These are phyloP conservation scores for Tricholoma terreum DNA, from an alignment of 768 basidiomycete genomes.

Conservation along the genomic window DNA sequence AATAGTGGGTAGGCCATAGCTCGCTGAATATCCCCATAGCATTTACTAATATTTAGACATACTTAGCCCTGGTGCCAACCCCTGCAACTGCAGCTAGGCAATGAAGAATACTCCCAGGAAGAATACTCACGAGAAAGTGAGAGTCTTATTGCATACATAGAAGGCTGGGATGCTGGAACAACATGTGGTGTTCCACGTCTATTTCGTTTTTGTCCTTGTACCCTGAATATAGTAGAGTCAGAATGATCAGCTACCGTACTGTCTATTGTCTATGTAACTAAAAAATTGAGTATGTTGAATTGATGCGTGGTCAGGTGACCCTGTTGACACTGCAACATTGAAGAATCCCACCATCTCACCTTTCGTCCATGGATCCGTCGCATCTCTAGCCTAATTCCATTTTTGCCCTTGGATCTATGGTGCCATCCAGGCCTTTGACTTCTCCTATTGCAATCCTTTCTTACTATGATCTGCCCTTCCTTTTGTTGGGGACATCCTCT, in stretches of 20 bases:
- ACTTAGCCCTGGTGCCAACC: neutral
- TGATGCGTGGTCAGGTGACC: neutral
- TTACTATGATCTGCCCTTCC: neutral
- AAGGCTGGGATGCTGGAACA: neutral
- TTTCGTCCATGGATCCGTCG: neutral
- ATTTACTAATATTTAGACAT: neutral
- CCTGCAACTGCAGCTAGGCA: neutral
- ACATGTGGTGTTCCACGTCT: neutral
- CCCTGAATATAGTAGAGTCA: neutral
- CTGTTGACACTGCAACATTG: neutral
- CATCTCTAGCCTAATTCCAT: neutral
- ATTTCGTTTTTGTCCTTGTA: neutral
- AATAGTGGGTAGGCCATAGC: neutral
- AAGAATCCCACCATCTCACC: neutral
- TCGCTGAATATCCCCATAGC: neutral
- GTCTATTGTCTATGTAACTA: neutral
- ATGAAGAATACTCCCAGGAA: neutral
- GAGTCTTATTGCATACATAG: neutral
- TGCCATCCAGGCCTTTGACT: neutral
- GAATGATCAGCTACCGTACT: neutral
- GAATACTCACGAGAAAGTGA: neutral
- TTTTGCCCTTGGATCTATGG: neutral
- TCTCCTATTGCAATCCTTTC: neutral
- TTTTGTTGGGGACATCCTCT: too few species aligned
- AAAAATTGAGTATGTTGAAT: neutral